Evolutionary conservation across 2,329 filamentous ascomycete species (phyloP).

Genomic region (Fusarium succisae): DNA sequence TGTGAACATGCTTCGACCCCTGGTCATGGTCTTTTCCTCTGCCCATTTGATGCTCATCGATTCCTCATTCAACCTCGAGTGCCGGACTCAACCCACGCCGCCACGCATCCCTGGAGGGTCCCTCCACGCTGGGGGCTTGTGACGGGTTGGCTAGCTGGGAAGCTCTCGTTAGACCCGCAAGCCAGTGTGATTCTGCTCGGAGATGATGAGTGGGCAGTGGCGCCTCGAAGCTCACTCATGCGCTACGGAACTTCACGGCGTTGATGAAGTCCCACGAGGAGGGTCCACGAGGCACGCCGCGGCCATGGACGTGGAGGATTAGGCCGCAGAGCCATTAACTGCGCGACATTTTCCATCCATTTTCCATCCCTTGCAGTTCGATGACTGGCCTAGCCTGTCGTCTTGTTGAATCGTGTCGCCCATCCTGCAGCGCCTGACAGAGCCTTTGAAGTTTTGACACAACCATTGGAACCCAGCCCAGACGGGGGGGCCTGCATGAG

Average conservation of each 20-base stretch:
- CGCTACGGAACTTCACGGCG: constrained; percentile 28
- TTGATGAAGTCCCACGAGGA: constrained; percentile 28
- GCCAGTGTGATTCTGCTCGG: constrained; percentile 34
- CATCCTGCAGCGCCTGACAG: background rate
- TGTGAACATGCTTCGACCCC: background rate
- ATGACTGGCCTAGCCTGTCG: constrained; percentile 2
- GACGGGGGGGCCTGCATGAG: constrained; percentile 2
- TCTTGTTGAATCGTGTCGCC: background rate
- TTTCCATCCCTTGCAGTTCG: constrained; percentile 14
- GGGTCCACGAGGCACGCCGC: constrained; percentile 28
- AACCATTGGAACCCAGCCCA: background rate
- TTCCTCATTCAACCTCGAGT: constrained; percentile 21
- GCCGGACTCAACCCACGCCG: constrained; percentile 17
- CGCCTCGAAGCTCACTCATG: constrained; percentile 11
- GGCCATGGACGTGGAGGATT: constrained; percentile 25
- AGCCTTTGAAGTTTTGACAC: background rate
- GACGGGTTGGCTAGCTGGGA: constrained; percentile 22
- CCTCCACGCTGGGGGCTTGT: constrained; percentile 14
- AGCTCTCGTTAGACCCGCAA: constrained; percentile 19
- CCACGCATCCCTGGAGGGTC: constrained; percentile 32
- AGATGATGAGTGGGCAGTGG: constrained; percentile 37
- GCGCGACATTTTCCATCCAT: constrained; percentile 32
- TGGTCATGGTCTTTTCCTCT: background rate
- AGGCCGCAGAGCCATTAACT: constrained; percentile 18
- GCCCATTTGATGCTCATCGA: constrained; percentile 18